phyloP scores from a whole-genome alignment of 164 flowering plant species.

The Houttuynia cordata region DNA sequence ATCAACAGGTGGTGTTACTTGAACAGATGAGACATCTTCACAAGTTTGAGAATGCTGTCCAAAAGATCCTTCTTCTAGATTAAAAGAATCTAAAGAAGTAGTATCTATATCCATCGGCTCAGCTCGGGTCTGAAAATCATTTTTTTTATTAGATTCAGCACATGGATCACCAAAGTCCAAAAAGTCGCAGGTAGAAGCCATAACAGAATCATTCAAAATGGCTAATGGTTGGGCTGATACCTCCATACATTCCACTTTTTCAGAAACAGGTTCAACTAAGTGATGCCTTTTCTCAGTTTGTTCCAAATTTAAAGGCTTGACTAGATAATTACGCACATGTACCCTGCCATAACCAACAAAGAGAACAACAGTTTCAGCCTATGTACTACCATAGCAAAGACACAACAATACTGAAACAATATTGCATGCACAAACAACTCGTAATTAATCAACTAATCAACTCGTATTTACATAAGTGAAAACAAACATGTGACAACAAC shows the following conservation, averaged over 20 bases:
- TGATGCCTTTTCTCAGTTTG: constrained; percentile 9
- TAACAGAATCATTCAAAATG: constrained; percentile 3
- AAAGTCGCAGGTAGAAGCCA: not conserved
- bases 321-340: constrained; percentile 12
- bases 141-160: constrained; percentile 5
- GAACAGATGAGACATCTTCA: constrained; percentile 5
- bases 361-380: not conserved
- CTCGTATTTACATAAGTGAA: no score
- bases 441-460: no score
- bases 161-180: constrained; percentile 7
- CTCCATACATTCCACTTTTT: constrained; percentile 4
- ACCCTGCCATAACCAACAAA: constrained; percentile 1
- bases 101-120: not conserved
- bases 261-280: no score
- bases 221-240: constrained; percentile 11
- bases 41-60: not conserved
- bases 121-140: not conserved
- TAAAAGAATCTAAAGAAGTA: not conserved
- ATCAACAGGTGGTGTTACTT: not conserved
- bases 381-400: not conserved
- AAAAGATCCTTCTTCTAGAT: not conserved
- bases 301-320: constrained; percentile 18
- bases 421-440: no score
- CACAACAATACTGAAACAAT: not conserved
- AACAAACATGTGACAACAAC: no score